Evolutionary conservation across 2,329 filamentous ascomycete genomes (phyloP).

Genomic region (Tolypocladium sp.): DNA sequence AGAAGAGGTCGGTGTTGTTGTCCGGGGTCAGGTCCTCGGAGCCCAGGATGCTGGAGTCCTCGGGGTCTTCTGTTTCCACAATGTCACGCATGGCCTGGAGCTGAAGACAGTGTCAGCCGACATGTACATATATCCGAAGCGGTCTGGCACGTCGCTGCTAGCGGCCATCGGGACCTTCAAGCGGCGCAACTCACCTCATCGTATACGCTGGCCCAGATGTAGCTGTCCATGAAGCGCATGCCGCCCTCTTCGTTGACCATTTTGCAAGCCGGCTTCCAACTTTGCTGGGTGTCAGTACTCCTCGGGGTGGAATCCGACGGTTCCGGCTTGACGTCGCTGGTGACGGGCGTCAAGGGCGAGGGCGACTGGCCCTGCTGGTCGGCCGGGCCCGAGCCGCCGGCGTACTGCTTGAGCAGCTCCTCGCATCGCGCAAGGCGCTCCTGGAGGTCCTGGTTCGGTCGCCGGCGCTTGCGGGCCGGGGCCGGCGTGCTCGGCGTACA

Average conservation of each 20-base stretch:
- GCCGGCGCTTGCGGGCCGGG: conserved; percentile 47
- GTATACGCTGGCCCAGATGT: conserved; percentile 43
- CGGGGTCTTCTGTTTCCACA: conserved; percentile 37
- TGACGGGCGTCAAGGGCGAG: conserved; percentile 1
- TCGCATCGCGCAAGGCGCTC: conserved; percentile 51
- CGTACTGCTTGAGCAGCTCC: conserved; percentile 49
- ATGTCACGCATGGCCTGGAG: conserved; percentile 51
- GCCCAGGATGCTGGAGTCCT: conserved; percentile 39
- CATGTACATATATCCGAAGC: too few relatives aligned
- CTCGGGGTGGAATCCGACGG: conserved; percentile 14
- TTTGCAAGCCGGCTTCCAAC: conserved; percentile 40
- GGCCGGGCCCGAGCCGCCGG: conserved; percentile 23
- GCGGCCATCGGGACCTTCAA: background rate
- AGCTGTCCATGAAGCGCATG: conserved; percentile 48
- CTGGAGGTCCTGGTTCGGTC: conserved; percentile 53
- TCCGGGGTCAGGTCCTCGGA: conserved; percentile 42
- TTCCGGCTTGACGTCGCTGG: conserved; percentile 13
- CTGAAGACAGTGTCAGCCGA: conserved; percentile 18
- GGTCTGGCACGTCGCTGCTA: background rate
- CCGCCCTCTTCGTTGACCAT: conserved; percentile 46
- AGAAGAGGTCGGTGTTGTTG: conserved; percentile 40
- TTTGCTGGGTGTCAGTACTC: conserved; percentile 17
- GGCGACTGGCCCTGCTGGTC: conserved; percentile 9
- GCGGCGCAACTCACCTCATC: conserved; percentile 36
- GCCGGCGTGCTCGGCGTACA: conserved; percentile 53